Evolutionary conservation across 2,329 filamentous ascomycete genomes (phyloP).

Genomic region (Neofusicoccum ribis): DNA sequence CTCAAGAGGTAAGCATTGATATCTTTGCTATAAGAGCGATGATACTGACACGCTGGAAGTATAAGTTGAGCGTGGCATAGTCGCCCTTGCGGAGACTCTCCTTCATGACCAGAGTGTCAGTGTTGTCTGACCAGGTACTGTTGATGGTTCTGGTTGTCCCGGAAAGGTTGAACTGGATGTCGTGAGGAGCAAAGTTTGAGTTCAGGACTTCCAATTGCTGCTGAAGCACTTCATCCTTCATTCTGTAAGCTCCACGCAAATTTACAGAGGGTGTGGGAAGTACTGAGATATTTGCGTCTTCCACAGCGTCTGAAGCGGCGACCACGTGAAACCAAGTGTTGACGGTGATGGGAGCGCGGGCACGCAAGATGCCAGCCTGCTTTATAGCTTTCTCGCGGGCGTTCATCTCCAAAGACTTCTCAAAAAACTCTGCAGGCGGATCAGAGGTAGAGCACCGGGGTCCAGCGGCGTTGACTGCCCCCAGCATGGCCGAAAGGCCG

Average conservation of each 20-base stretch:
- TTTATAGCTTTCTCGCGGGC: too few relatives aligned
- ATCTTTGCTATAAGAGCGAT: fast-evolving
- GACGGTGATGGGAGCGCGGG: too few relatives aligned
- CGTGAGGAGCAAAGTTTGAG: background rate
- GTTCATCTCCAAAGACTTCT: too few relatives aligned
- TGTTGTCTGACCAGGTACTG: background rate
- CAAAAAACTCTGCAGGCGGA: too few relatives aligned
- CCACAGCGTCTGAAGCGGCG: background rate
- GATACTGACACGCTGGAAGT: conserved; percentile 22
- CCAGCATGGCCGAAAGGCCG: too few relatives aligned
- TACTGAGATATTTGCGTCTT: background rate
- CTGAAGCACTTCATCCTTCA: background rate
- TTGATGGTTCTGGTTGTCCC: background rate
- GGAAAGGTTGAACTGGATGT: background rate
- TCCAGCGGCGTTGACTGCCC: too few relatives aligned
- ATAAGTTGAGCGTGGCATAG: conserved; percentile 32
- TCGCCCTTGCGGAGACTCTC: conserved; percentile 25
- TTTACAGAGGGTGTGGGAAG: too few relatives aligned
- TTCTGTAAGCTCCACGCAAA: background rate
- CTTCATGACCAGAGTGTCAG: conserved; percentile 22
- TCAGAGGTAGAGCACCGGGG: too few relatives aligned
- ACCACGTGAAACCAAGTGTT: too few relatives aligned
- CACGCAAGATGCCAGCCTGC: too few relatives aligned
- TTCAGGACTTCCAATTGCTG: background rate
- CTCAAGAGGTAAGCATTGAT: background rate